A percentile compares a stretch with the other conserved stretches of the same genome.
phyloP scores from a whole-genome alignment of 495 filamentous ascomycete species.

The Penicilliopsis zonata region DNA sequence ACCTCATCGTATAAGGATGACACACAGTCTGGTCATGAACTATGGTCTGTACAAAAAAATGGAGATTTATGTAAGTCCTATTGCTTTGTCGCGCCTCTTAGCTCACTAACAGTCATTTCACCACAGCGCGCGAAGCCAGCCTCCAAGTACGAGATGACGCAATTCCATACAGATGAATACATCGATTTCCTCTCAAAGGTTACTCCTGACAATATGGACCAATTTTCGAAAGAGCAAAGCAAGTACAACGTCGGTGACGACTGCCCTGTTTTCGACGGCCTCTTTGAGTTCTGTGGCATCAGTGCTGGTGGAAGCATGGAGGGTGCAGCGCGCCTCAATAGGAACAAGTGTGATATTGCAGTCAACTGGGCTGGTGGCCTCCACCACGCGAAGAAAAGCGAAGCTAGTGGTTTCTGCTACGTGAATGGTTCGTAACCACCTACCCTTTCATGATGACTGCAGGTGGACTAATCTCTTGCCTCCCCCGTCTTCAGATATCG shows the following conservation, averaged over 20 bases:
- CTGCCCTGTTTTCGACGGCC: constrained; percentile 93
- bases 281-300: constrained; percentile 97
- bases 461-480: constrained; percentile 3
- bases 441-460: constrained; percentile 1
- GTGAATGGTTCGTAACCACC: constrained; percentile 64
- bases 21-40: constrained; percentile 97
- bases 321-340: constrained; percentile 81
- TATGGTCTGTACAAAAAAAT: constrained; percentile 97
- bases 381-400: constrained; percentile 94
- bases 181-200: constrained; percentile 95
- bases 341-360: constrained; percentile 91
- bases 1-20: constrained; percentile 92
- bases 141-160: constrained; percentile 93
- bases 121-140: constrained; percentile 88
- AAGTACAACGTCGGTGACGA: constrained; percentile 98
- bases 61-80: constrained; percentile 82
- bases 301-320: constrained; percentile 97
- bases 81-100: no score
- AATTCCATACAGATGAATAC: constrained; percentile 99
- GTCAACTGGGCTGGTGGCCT: constrained; percentile 97
- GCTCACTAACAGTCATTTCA: constrained; percentile 14
- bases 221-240: constrained; percentile 79
- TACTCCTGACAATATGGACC: constrained; percentile 97
- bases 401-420: constrained; percentile 96
- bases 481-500: constrained; percentile 77